Base-by-base conservation (phyloP, 345 rosid species). In the Pistacia integerrima region DNA sequence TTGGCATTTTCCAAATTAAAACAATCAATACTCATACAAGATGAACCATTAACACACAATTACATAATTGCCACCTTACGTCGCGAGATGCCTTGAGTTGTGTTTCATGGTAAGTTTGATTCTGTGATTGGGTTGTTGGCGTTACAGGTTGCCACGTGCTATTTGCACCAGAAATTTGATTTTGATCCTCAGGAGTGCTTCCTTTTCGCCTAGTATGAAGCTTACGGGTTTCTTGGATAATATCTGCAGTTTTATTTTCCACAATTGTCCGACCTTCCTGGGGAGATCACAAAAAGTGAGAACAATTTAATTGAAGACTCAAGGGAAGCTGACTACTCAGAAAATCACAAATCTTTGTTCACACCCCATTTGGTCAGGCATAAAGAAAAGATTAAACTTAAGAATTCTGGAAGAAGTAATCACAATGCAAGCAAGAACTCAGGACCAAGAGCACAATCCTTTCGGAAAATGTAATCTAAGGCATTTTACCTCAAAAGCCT, bases 41-140 rank as follows among this genome's bases (percentile, higher is more conserved):
- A 73, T 79, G 76, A 84, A 79, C 83, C 76, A 67, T 70, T 83
- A 67, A 74, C 78, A 84, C 85, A 76, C 87, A 79, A 85, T 36
- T 57, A 81, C 90, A 79, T 57, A 80, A 82, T 84, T 86, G 90
- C 84, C 90, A 87, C 90, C 97, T 93, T 86, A 97, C 98, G 77
- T 97, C 99, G 81, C 99, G 98, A 72, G 99, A 94, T 75, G 99
- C 99, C 91, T 97, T 97, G 86, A 97, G 90, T 74, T 92, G 98
- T 61, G 84, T 91, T 67, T 94, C 97, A 48, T 83, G 97, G 83
- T 88, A 82, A 84, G 83, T 77, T 74, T 80, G 90, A 73, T 66
- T 77, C 65, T 70, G 85, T 13, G 80, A 83, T 55, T 76, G 85
- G 63, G 59, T 44, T 70, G 82, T 69, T 79, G 80, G 81, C 74